phyloP scores from a whole-genome alignment of 371 early-diverging fungal genomes.

The Zancudomyces culisetae region DNA sequence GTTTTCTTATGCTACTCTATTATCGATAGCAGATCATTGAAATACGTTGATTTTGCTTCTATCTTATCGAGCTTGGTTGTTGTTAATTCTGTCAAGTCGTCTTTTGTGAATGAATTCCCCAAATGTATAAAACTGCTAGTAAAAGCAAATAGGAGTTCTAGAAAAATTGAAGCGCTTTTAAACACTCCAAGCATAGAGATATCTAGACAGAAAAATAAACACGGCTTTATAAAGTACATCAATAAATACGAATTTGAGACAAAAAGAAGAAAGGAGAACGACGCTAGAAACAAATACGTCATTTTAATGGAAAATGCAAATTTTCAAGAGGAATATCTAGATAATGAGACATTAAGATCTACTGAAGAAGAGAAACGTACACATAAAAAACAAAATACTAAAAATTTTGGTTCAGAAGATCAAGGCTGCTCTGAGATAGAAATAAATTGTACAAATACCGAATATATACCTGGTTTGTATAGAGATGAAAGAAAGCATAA shows the following conservation, averaged over 20 bases:
- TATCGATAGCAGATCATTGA: no score
- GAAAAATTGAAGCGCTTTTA: background rate
- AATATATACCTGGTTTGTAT: constrained; percentile 8
- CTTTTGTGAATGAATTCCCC: no score
- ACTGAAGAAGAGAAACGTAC: no score
- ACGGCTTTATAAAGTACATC: background rate
- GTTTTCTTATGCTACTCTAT: no score
- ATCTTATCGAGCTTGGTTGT: no score
- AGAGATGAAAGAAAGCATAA: constrained; percentile 15
- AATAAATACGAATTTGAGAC: background rate
- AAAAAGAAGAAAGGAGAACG: background rate
- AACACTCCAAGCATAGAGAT: background rate
- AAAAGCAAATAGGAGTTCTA: background rate
- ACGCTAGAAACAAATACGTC: background rate
- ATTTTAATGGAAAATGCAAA: constrained; percentile 1
- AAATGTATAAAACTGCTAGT: background rate
- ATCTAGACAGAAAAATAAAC: background rate
- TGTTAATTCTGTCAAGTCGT: no score
- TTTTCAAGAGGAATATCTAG: constrained; percentile 24
- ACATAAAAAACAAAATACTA: no score
- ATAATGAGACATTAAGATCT: no score
- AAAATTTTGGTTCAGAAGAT: no score
- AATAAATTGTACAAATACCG: no score
- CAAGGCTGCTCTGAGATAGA: no score
- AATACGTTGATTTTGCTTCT: no score